Base-by-base conservation (phyloP, 352 stramenopile genomes). In the Phytopythium vexans region DNA sequence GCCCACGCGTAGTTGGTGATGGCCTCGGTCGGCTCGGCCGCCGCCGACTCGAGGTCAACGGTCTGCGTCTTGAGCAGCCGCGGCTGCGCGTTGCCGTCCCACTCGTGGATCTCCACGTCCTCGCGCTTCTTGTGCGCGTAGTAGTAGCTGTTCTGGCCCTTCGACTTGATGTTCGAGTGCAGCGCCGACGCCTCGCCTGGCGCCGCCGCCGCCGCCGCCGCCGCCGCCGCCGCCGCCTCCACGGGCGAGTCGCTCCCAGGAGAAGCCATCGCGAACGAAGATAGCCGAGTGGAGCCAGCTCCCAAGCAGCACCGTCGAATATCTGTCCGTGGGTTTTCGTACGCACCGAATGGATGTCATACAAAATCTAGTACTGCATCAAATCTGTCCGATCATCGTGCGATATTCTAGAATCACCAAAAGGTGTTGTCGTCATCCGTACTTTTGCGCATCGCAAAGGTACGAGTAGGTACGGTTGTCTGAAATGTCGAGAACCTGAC, bases 111-210 rank as follows among this genome's bases (percentile, higher is more conserved):
- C 56, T 92, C 78, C 14, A 86, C 84, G 49, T 85, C 56, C 15
- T 90, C 66, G 52, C 84, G 84, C 70, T 81, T 82, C 72, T 92
- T 91, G 68, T 94, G 84, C 16, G 84, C 84, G 54, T 94, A 94
- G 57, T 94, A 94, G 65, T 94, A 94, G 64, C 77, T 89, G 69
- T 94, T 94, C 42, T 75, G 70, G 27, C 82, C 84, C 64, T 92
- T 92, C 32, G 49, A 77, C 59, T 83, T 84, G 63, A 94, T 94
- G 60, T 94, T 94, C 27, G 59, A 72, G 41, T 94, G 81, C 52
- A 94, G 64, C 39, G 82, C 84, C 47, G 84, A 94, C 41, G 56
- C 58, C 16, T 71, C 56, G 31, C 49, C 41, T 4, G 15, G 34
- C 5, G 36, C 27, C 31, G 8, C 27, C 34, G 41, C 3, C 15